Evolutionary conservation across 2,329 filamentous ascomycete genomes (phyloP).

Genomic region (Purpureocillium takamizusanense): DNA sequence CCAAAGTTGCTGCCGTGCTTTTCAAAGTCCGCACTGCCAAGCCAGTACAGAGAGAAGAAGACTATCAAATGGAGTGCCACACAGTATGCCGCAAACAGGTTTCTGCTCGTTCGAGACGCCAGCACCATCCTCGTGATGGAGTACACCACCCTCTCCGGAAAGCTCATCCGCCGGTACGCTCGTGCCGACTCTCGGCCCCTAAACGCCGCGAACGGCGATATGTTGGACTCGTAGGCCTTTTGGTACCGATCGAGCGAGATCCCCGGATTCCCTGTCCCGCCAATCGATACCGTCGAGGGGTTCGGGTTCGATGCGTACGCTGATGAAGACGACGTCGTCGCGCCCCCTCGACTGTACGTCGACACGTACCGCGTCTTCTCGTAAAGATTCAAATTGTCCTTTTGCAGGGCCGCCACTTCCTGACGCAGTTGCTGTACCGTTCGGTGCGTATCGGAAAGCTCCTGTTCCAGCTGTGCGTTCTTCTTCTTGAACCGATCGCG

Average conservation of each 20-base stretch:
- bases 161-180: conserved; percentile 85
- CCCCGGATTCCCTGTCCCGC: conserved; percentile 48
- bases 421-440: conserved; percentile 79
- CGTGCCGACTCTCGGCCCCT: conserved; percentile 84
- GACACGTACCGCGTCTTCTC: conserved; percentile 97
- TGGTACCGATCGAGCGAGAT: conserved; percentile 76
- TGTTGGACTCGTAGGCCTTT: conserved; percentile 87
- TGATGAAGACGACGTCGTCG: conserved; percentile 50
- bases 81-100: conserved; percentile 89
- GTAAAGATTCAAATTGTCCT: conserved; percentile 91
- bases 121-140: conserved; percentile 86
- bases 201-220: conserved; percentile 94
- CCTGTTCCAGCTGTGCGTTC: conserved; percentile 81
- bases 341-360: conserved; percentile 71
- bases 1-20: conserved; percentile 49
- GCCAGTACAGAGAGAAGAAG: conserved; percentile 79
- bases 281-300: conserved; percentile 57
- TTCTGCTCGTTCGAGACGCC: conserved; percentile 81
- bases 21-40: conserved; percentile 60
- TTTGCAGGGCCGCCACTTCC: conserved; percentile 85
- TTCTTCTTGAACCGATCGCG: conserved; percentile 97
- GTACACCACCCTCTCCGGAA: conserved; percentile 84
- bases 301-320: conserved; percentile 67
- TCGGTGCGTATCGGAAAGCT: conserved; percentile 75
- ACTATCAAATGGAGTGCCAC: conserved; percentile 80